phyloP scores from a whole-genome alignment of 2,329 filamentous ascomycete species.

The Ophiostoma pallidulum region DNA sequence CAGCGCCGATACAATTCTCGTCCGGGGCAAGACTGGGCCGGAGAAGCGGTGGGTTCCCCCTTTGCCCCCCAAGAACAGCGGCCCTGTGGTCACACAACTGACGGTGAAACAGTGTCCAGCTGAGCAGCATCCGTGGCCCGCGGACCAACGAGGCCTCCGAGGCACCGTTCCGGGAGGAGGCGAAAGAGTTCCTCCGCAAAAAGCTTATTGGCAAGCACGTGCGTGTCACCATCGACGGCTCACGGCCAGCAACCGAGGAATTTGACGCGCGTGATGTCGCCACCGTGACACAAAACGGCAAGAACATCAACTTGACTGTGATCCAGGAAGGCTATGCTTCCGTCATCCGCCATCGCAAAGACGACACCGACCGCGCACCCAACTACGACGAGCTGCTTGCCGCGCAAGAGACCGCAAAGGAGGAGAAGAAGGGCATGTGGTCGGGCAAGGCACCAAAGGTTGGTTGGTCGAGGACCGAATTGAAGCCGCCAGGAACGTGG shows the following conservation, averaged over 20 bases:
- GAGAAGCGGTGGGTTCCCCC: constrained; percentile 59
- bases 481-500: no score
- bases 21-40: constrained; percentile 71
- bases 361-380: constrained; percentile 85
- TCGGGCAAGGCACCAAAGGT: constrained; percentile 72
- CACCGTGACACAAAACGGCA: constrained; percentile 72
- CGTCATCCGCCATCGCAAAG: constrained; percentile 88
- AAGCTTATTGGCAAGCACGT: constrained; percentile 94
- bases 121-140: constrained; percentile 91
- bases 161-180: constrained; percentile 79
- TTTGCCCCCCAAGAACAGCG: no score
- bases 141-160: constrained; percentile 80
- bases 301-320: constrained; percentile 74
- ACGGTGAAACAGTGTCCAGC: constrained; percentile 55
- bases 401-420: constrained; percentile 73
- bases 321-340: constrained; percentile 92
- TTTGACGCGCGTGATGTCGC: constrained; percentile 94
- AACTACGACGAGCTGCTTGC: constrained; percentile 86
- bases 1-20: constrained; percentile 78
- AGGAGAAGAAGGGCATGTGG: constrained; percentile 91
- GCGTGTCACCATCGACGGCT: constrained; percentile 78
- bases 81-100: no score
- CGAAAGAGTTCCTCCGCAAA: constrained; percentile 93
- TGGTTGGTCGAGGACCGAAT: no score
- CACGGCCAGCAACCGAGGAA: constrained; percentile 78